Evolutionary conservation across 2,329 filamentous ascomycete genomes (phyloP).

Genomic region (Monascus ruber): DNA sequence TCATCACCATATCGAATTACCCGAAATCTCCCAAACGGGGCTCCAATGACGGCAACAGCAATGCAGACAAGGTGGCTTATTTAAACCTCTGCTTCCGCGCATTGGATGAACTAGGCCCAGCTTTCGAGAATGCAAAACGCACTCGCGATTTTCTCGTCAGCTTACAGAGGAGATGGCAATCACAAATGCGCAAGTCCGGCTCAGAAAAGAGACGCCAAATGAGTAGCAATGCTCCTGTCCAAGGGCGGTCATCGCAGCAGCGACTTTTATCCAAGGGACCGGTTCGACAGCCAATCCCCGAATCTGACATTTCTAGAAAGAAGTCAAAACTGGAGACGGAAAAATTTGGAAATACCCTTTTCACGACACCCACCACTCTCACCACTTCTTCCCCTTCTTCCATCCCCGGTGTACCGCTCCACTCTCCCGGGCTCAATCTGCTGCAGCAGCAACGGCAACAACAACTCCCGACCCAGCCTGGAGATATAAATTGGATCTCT

Average conservation of each 20-base stretch:
- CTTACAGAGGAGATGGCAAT: slow-evolving; percentile 29
- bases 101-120: slow-evolving; percentile 30
- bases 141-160: slow-evolving; percentile 28
- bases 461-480: no score
- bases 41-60: slow-evolving; percentile 12
- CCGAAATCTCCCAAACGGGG: slow-evolving; percentile 6
- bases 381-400: no score
- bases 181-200: slow-evolving; percentile 22
- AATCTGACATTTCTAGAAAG: slow-evolving; percentile 1
- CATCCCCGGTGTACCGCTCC: no score
- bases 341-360: no score
- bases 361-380: no score
- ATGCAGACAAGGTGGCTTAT: slow-evolving; percentile 22
- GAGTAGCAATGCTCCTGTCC: slow-evolving; percentile 6
- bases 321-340: not conserved
- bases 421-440: no score
- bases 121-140: slow-evolving; percentile 30
- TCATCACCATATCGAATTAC: slow-evolving; percentile 23
- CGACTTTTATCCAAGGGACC: not conserved
- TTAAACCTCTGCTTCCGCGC: slow-evolving; percentile 33
- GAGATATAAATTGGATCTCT: no score
- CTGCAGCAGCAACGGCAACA: no score
- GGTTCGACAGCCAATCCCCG: no score
- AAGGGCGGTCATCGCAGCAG: slow-evolving; percentile 4
- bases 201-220: slow-evolving; percentile 18